Conservation (phyloP, 768 basidiomycete genomes). For the Pholiota conissans region DNA sequence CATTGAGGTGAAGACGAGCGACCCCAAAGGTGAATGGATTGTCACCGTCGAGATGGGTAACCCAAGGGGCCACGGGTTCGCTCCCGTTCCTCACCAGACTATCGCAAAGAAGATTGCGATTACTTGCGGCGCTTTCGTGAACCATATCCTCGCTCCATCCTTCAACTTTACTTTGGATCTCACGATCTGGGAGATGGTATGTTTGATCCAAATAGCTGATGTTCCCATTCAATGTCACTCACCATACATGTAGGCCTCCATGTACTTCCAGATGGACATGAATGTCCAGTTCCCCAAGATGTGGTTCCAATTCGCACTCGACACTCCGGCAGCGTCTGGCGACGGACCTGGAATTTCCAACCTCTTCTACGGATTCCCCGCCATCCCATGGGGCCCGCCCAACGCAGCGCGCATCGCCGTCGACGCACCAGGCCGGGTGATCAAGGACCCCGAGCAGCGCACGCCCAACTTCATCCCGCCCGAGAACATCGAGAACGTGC, state of each 20-base stretch:
- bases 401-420: constrained; percentile 1
- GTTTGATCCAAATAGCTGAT: too few relatives aligned
- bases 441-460: neutral
- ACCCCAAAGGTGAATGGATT: neutral
- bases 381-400: neutral
- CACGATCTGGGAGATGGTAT: constrained; percentile 1
- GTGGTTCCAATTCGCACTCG: constrained; percentile 5
- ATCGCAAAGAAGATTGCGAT: neutral
- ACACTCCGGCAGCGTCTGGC: neutral
- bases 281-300: neutral
- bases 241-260: neutral
- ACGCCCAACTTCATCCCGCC: constrained; percentile 3
- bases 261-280: constrained; percentile 6
- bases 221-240: neutral
- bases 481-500: neutral
- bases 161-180: constrained; percentile 2
- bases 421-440: neutral
- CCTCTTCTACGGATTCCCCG: constrained; percentile 2
- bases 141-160: neutral
- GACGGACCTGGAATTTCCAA: neutral
- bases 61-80: neutral
- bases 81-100: neutral
- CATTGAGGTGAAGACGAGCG: neutral
- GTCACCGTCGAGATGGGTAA: neutral
- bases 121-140: neutral